These are phyloP conservation scores for Neurospora sp. DNA, from an alignment of 495 filamentous ascomycete genomes.

Conservation along the genomic window DNA sequence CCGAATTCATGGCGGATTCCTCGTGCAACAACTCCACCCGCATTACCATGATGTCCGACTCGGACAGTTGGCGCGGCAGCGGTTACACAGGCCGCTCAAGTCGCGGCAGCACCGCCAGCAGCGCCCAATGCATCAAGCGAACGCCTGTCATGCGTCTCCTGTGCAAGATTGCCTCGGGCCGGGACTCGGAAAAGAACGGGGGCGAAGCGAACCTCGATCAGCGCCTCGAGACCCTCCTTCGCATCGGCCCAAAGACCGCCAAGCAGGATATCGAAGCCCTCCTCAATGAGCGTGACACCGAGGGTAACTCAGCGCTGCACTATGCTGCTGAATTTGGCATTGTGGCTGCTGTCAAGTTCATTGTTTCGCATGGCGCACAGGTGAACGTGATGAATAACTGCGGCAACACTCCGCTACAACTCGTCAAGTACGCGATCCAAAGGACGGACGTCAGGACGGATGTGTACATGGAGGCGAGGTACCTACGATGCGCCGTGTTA, in stretches of 20 bases:
- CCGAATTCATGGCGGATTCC: conserved; percentile 17
- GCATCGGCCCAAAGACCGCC: conserved; percentile 9
- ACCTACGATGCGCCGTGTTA: conserved; percentile 23
- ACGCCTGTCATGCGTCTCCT: conserved; percentile 22
- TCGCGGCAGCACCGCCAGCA: conserved; percentile 13
- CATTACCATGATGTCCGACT: conserved; percentile 16
- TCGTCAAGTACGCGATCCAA: conserved; percentile 27
- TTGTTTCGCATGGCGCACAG: conserved; percentile 12
- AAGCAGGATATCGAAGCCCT: conserved; percentile 10
- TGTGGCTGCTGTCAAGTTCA: conserved; percentile 19
- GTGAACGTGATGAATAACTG: conserved; percentile 29
- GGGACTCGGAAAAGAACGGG: conserved; percentile 10
- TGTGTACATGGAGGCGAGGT: conserved; percentile 26
- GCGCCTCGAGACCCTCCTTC: conserved; percentile 13
- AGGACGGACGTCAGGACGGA: conserved; percentile 25
- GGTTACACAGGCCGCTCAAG: conserved; percentile 12
- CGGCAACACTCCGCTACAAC: conserved; percentile 26
- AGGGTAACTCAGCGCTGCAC: conserved; percentile 25
- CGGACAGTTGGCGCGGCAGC: conserved; percentile 10
- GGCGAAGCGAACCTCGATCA: conserved; percentile 6
- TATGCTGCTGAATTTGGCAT: conserved; percentile 26
- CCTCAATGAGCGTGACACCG: conserved; percentile 22
- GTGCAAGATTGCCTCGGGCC: conserved; percentile 14
- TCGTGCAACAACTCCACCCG: conserved; percentile 17
- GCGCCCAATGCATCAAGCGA: conserved; percentile 14